Evolutionary conservation across 768 basidiomycete genomes (phyloP).

Genomic region (Lentinula guzmanii): DNA sequence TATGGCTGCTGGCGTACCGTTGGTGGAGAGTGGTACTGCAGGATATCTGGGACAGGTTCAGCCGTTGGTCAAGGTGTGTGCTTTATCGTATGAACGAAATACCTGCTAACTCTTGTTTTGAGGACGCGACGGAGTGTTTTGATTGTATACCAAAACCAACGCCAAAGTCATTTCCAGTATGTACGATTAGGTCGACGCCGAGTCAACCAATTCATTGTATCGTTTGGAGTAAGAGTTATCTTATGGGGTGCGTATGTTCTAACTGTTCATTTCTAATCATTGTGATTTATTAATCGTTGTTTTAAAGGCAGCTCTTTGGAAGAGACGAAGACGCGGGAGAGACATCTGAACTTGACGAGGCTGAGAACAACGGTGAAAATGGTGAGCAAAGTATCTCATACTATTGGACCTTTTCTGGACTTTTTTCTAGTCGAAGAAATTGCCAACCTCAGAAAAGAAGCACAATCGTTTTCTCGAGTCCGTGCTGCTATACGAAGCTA

Average conservation of each 20-base stretch:
- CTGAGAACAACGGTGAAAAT: constrained; percentile 91
- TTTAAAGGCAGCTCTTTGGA: constrained; percentile 81
- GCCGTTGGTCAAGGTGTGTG: constrained; percentile 73
- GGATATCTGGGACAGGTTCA: constrained; percentile 98
- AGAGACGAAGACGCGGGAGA: constrained; percentile 81
- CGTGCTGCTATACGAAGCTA: constrained; percentile 56
- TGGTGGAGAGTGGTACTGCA: constrained; percentile 95
- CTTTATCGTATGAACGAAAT: neutral
- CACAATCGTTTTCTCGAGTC: constrained; percentile 80
- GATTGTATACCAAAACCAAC: constrained; percentile 93
- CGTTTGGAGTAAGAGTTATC: constrained; percentile 97
- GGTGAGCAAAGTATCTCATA: constrained; percentile 38
- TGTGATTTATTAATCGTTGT: neutral
- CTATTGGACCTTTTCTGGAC: neutral
- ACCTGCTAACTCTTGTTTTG: too few relatives aligned
- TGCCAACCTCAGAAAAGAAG: constrained; percentile 82
- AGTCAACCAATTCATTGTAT: constrained; percentile 98
- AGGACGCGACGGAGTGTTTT: constrained; percentile 93
- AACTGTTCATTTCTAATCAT: neutral
- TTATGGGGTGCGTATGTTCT: constrained; percentile 64
- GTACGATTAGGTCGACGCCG: constrained; percentile 95
- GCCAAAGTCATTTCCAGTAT: constrained; percentile 94
- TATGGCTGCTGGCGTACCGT: constrained; percentile 82
- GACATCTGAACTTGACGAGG: constrained; percentile 67
- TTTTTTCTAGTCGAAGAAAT: constrained; percentile 74